phyloP scores from a whole-genome alignment of 75 land plant genomes.

The Selaginella tamariscina region DNA sequence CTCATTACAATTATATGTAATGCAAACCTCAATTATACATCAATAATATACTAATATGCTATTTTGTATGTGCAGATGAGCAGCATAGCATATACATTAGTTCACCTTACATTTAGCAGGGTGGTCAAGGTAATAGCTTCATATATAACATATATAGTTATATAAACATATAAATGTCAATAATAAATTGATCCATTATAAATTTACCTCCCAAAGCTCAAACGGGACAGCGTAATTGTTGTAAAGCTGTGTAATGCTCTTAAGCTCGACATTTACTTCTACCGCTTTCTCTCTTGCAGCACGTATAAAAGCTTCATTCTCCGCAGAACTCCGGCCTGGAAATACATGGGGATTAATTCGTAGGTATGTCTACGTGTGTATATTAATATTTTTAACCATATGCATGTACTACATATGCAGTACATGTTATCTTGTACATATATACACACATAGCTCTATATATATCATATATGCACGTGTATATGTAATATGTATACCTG shows the following conservation, averaged over 20 bases:
- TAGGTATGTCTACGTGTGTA: no score
- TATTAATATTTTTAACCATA: slow-evolving; percentile 24
- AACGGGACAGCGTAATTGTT: slow-evolving; percentile 93
- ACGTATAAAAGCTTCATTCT: slow-evolving; percentile 31
- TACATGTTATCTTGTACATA: no score
- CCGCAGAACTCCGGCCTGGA: slow-evolving; percentile 21
- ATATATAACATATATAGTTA: not conserved
- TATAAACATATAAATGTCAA: not conserved
- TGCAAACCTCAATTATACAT: no score
- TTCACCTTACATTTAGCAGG: no score
- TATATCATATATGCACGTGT: no score
- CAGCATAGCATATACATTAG: no score
- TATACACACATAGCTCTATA: no score
- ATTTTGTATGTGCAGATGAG: no score
- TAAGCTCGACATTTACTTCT: slow-evolving; percentile 66
- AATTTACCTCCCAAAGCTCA: slow-evolving; percentile 93
- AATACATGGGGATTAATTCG: no score
- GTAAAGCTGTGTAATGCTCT: slow-evolving; percentile 91
- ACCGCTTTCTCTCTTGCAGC: slow-evolving; percentile 52
- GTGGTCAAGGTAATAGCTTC: not conserved
- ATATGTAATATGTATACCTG: no score
- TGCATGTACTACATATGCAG: not conserved
- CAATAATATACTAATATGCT: no score
- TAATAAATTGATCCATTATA: not conserved
- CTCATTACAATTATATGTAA: no score